Base-by-base conservation (phyloP, 371 early-diverging fungal species). In the Mucor irregularis region DNA sequence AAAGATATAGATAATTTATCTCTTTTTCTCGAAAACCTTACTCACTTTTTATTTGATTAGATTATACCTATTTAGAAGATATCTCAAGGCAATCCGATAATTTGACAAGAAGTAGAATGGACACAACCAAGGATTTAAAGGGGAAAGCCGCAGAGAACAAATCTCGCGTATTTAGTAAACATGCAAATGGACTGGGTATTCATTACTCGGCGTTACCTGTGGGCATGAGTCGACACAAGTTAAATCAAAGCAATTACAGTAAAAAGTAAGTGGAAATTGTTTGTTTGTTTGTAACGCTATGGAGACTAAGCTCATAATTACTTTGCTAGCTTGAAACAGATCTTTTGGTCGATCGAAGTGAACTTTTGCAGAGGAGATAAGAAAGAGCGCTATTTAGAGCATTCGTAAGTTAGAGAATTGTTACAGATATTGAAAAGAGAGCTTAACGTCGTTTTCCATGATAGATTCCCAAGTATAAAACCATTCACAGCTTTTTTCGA, bases 51-150 rank as follows among this genome's bases (percentile, higher is more conserved):
- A n/a, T n/a, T n/a, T n/a, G 3, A 19, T 22, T 50, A 75, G 78
- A 78, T 49, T 78, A 78, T 67, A 69, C 66, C 0, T 78, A 73
- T 48, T 51, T 78, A 44, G 75, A 78, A 51, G 78, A 78, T 39
- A 43, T 75, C 10, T 49, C 69, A 21, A 62, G 75, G 43, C 58
- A 61, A 42, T 50, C 73, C 0, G 78, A 78, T 51, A 69, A 63
- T 24, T 30, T 75, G 2, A 62, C 68, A 6, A 68, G 78, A 24
- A 61, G 62, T 24, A 58, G 71, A 37, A 14, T 54, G 7, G 48
- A 64, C 14, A 51, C 52, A n/a, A 26, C 42, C 13, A 52, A 26
- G 17, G 43, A 56, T 10, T 13, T 53, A 7, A 62, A 58, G n/a
- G 21, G 26, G 2, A 53, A 53, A 28, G 35, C 21, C 24, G 39